These are phyloP conservation scores for Paraurostyla sp. DNA, from an alignment of 73 alveolate species.

Conservation along the genomic window DNA sequence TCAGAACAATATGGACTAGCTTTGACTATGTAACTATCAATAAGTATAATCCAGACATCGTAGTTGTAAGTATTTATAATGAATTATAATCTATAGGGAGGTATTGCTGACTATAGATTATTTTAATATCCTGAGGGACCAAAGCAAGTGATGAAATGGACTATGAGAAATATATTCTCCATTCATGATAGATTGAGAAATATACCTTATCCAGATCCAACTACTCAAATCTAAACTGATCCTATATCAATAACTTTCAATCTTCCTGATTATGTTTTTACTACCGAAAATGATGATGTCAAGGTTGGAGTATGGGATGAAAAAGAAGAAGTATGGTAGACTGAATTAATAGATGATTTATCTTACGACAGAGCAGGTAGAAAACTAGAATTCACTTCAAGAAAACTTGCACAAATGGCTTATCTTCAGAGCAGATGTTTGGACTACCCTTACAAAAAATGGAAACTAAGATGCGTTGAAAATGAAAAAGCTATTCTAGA, in stretches of 20 bases:
- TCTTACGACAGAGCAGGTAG: slow-evolving; percentile 63
- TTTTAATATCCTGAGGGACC: slow-evolving; percentile 74
- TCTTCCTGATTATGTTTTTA: slow-evolving; percentile 82
- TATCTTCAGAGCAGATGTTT: slow-evolving; percentile 75
- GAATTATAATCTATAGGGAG: slow-evolving; percentile 57
- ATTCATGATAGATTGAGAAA: slow-evolving; percentile 52
- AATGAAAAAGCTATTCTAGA: slow-evolving; percentile 77
- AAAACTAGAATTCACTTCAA: slow-evolving; percentile 63
- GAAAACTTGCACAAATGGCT: slow-evolving; percentile 82
- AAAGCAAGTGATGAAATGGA: slow-evolving; percentile 64
- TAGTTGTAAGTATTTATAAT: slow-evolving; percentile 58
- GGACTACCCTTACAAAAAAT: slow-evolving; percentile 85
- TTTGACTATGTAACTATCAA: slow-evolving; percentile 65
- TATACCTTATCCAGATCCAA: slow-evolving; percentile 65
- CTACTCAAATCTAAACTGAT: slow-evolving; percentile 2
- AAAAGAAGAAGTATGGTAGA: slow-evolving; percentile 70
- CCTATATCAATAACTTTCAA: slow-evolving; percentile 60
- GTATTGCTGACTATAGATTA: slow-evolving; percentile 79
- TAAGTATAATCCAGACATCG: slow-evolving; percentile 68
- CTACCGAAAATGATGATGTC: slow-evolving; percentile 75
- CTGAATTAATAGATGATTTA: slow-evolving; percentile 77
- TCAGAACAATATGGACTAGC: slow-evolving; percentile 80
- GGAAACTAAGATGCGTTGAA: slow-evolving; percentile 85
- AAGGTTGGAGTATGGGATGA: slow-evolving; percentile 86
- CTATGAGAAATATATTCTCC: slow-evolving; percentile 55